Percentiles rank a stretch among this genome's conserved stretches.
Conservation (phyloP, 2,329 filamentous ascomycete genomes). For the Periconia digitata region DNA sequence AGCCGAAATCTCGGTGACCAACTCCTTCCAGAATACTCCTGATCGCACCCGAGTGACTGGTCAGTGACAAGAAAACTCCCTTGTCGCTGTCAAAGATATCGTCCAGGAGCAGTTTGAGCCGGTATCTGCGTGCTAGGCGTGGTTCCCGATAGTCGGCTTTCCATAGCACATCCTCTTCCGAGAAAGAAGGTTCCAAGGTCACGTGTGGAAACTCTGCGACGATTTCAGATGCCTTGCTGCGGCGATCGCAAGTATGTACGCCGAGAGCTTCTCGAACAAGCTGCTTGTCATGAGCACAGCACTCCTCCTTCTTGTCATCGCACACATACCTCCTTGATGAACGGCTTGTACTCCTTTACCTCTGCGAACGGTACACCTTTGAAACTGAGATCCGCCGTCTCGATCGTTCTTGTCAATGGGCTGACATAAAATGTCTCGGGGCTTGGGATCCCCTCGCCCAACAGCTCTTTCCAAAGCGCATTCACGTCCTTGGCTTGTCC, state of each 20-base stretch:
- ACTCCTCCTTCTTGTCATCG: not conserved
- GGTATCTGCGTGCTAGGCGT: constrained; percentile 20
- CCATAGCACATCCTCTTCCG: constrained; percentile 60
- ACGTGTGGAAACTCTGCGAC: constrained; percentile 53
- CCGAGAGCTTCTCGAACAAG: constrained; percentile 66
- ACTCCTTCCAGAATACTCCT: constrained; percentile 57
- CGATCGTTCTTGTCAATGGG: constrained; percentile 64
- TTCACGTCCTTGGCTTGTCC: constrained; percentile 61
- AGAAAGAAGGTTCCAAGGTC: constrained; percentile 61
- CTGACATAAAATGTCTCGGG: constrained; percentile 67
- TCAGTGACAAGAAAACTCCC: constrained; percentile 54
- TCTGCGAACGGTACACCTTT: constrained; percentile 53
- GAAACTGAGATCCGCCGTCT: constrained; percentile 66
- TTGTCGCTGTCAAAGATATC: constrained; percentile 55
- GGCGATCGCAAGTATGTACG: constrained; percentile 68
- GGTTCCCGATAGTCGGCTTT: constrained; percentile 41
- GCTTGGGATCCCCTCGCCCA: constrained; percentile 57
- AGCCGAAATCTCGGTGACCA: constrained; percentile 60
- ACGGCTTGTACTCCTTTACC: constrained; percentile 55
- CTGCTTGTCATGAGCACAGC: constrained; percentile 17
- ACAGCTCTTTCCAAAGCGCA: constrained; percentile 58
- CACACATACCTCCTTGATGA: constrained; percentile 60
- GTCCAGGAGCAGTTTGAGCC: constrained; percentile 47
- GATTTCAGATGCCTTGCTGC: constrained; percentile 57
- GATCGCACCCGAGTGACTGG: constrained; percentile 62